Evolutionary conservation across 2,329 filamentous ascomycete species (phyloP), one percentile per base, ranked within the genome.

Genomic region (Verticillium longisporum): DNA sequence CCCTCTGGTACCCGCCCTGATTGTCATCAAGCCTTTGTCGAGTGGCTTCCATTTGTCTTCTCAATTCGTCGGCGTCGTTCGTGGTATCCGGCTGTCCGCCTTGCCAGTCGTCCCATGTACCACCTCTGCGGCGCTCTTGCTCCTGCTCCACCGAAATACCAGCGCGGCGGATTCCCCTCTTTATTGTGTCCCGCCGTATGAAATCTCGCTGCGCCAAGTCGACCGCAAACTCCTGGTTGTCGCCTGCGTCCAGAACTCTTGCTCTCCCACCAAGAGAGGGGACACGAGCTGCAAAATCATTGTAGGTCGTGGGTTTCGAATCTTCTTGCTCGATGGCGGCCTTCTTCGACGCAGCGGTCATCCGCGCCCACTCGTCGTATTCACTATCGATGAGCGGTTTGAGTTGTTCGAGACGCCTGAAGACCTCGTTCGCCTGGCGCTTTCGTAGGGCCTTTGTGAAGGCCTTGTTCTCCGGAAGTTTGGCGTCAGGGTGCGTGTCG

Each of bases 341-440:
- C 59, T 67, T 66, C 62, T 73, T 70, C 66, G 72, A 76, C 31
- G 72, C 74, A 9, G 78, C 75, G 55, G 80, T 76, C 77, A 82
- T 77, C 61, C 84, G 81, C 61, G 81, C 72, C 83, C 90, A 94
- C 60, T 83, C 81, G n/a, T 88, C 81, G 70, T 91, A 87, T 14
- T 88, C 83, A 64, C 81, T 82, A 55, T 89, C 86, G 60, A 99
- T 89, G 18, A 88, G 83, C 0, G 92, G 92, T 69, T 92, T 95
- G 61, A 97, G 80, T 9, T 81, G 76, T 73, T 97, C 93, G 34
- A 99, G 80, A 64, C 88, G 85, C 63, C 82, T 78, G 14, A 96
- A 74, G 18, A 92, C 88, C 41, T 64, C 64, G 11, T 77, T 75
- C 53, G 83, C 71, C 21, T 86, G 74, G 6, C 81, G 80, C 13